Conservation (phyloP, 2,329 filamentous ascomycete species). For the Trichoderma guizhouense region DNA sequence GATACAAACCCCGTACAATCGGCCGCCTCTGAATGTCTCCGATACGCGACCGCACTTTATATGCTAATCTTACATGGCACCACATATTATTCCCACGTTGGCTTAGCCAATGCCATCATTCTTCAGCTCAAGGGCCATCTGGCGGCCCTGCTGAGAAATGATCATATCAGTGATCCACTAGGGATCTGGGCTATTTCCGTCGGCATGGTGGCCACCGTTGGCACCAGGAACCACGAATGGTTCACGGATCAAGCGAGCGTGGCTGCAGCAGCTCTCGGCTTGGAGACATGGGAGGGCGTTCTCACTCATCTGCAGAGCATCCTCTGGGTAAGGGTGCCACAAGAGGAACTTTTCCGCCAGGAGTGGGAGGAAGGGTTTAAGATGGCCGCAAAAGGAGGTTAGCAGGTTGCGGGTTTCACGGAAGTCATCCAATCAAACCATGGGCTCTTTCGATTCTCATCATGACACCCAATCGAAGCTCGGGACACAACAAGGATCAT, state of each 20-base stretch:
- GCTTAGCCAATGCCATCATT: not conserved
- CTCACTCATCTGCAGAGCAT: not conserved
- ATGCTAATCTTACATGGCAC: conserved; percentile 12
- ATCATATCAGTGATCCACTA: not conserved
- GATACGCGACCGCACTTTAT: conserved; percentile 6
- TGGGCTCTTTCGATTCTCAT: not conserved
- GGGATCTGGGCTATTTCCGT: conserved; percentile 3
- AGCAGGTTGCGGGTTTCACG: not conserved
- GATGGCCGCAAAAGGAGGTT: not conserved
- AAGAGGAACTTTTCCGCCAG: conserved; percentile 9
- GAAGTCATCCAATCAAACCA: not conserved
- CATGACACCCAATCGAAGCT: conserved; percentile 4
- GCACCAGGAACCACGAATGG: not conserved
- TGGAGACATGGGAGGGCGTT: not conserved
- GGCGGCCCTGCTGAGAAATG: not conserved
- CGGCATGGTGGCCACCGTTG: not conserved
- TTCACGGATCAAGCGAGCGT: not conserved
- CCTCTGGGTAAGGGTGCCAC: not conserved
- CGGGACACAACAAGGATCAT: not conserved
- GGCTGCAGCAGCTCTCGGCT: not conserved
- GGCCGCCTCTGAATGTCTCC: not conserved
- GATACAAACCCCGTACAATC: not conserved
- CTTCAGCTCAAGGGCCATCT: not conserved
- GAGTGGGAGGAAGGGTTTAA: not conserved
- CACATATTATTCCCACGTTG: conserved; percentile 7